Base-by-base conservation (phyloP, 2,329 filamentous ascomycete genomes). In the Scleromitrula shiraiana region DNA sequence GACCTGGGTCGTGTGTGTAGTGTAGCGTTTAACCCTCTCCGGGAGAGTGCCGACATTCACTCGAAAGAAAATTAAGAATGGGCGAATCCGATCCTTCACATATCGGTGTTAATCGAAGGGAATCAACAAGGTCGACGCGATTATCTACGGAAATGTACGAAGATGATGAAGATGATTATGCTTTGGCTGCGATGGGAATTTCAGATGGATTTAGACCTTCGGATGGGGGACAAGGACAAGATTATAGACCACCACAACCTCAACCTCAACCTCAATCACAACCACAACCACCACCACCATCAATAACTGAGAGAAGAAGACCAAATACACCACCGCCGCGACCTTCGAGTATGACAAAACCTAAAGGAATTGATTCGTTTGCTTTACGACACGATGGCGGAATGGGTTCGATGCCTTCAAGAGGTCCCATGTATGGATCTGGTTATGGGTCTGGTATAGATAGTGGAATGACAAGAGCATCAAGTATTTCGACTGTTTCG, bases 341-440 rank as follows among this genome's bases (percentile, higher is more conserved):
- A 49, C 70, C 75, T 30, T 77, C 76, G 3, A 82, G 78, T 61
- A 74, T 74, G 40, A 68, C 73, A 12, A 82, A 82, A 53, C 68
- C 73, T n/a, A 67, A 65, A 10, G 66, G 63, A 6, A 65, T 71
- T 22, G 75, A 78, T 51, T 72, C 73, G 14, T 67, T 79, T 14
- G 66, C 74, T 7, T 65, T 78, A 29, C 68, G 71, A 39, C 70
- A 78, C 52, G 76, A 80, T 56, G 75, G 74, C 14, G 65, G 61
- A 5, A 67, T 65, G 58, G 63, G 62, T 20, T 53, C 60, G 38
- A 59, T 57, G 14, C 9, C 44, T 29, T 44, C 50, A 38, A 56
- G 51, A 36, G 56, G 41, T 50, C 52, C 54, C 5, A 47, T 35
- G 5, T 50, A 46, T 26, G 55, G 49, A 29, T 54, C 55, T 7